Evolutionary conservation across 257 asterid genomes (phyloP), one percentile per base, ranked within the genome.

Genomic region (Penstemon eatonii): DNA sequence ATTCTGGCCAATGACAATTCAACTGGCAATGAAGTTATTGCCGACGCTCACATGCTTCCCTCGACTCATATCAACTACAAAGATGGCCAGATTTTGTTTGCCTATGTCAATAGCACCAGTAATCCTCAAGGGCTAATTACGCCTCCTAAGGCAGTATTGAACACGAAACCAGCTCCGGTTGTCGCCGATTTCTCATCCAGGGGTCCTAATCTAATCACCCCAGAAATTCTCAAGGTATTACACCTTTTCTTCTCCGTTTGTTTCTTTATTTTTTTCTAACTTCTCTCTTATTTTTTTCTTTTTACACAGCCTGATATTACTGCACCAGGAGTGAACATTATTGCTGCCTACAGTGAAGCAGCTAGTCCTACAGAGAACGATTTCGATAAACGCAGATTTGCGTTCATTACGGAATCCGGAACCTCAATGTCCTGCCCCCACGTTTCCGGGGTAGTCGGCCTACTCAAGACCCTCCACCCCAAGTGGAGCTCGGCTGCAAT

Each of bases 391-490:
- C 82, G 84, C 2, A 77, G 4, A 4, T 41, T 77, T 41, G 72
- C 86, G 0, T 89, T 50, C 75, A 62, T 10, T 45, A 9, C 60
- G 0, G 12, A 51, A 0, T 78, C 84, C 0, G 90, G 94, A 1
- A 89, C 96, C 6, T 89, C 92, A 0, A 85, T 86, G 92, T 67
- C 96, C 8, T 86, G 96, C 58, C 96, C 93, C 12, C 96, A 89
- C 62, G 87, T 89, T 4, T 18, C 94, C 19, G 94, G 94, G 0
- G 75, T 84, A 0, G 94, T 64, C 0, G 94, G 87, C 63, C 81
- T 89, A 25, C 81, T 86, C 68, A 82, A 76, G 62, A 62, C 73
- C 9, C 73, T 80, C 61, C 78, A 83, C 58, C 96, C 92, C 3
- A 66, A 82, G 9, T 86, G 95, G 95, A 85, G 84, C 73, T 87